A percentile compares a stretch with the other conserved stretches of the same genome.
These are phyloP conservation scores for Kazachstania africana DNA, from an alignment of 805 yeast genomes.

Conservation along the genomic window DNA sequence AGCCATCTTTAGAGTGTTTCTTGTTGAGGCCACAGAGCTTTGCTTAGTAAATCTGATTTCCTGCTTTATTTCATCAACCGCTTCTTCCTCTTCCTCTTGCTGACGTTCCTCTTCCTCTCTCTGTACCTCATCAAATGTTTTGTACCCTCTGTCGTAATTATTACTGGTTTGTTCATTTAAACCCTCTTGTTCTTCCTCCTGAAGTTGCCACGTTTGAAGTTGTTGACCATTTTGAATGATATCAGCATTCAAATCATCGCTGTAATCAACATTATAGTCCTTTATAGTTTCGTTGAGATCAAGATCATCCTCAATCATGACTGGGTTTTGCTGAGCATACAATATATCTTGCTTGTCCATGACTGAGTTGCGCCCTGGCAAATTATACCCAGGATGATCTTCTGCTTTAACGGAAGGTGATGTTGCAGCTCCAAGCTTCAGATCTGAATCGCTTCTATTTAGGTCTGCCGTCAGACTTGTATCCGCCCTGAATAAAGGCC, in stretches of 20 bases:
- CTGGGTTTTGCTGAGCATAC: neutral
- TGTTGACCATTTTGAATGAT: conserved; percentile 11
- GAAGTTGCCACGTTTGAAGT: conserved; percentile 15
- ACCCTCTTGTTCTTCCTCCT: conserved; percentile 45
- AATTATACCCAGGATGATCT: neutral
- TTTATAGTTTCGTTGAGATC: conserved; percentile 20
- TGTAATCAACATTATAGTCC: conserved; percentile 6
- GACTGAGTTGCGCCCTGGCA: too few species aligned
- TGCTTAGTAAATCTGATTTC: conserved; percentile 77
- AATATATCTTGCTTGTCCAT: too few species aligned
- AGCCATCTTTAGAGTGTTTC: conserved; percentile 67
- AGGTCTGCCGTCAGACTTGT: neutral
- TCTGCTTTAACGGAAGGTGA: neutral
- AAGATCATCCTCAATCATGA: too few species aligned
- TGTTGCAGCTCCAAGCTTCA: too few species aligned
- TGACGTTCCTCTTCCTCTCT: conserved; percentile 28
- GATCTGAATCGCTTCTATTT: conserved; percentile 3
- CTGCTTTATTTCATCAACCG: conserved; percentile 73
- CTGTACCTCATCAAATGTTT: conserved; percentile 26
- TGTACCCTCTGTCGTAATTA: conserved; percentile 11
- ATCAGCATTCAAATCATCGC: conserved; percentile 26
- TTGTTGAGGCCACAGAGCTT: conserved; percentile 73
- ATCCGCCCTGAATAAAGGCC: neutral
- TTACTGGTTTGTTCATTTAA: conserved; percentile 32
- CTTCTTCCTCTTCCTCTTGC: conserved; percentile 64